Evolutionary conservation across 176 grass and related monocot genomes (phyloP).

Genomic region (Cenchrus fungigraminus): DNA sequence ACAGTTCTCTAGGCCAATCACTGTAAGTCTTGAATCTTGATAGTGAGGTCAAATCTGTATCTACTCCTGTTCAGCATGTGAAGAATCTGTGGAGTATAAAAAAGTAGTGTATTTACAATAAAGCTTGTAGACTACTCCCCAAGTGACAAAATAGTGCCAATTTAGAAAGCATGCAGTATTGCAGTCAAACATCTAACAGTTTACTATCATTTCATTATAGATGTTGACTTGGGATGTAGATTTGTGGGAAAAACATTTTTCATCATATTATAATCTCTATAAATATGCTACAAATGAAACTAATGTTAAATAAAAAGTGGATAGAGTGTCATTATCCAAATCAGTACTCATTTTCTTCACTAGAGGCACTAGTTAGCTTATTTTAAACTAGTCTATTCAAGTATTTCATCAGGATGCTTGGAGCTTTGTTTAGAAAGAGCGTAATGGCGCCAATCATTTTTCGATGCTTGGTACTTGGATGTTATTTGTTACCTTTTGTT

Average conservation of each 20-base stretch:
- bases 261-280: neutral
- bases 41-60: constrained; percentile 14
- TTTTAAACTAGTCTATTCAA: neutral
- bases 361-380: neutral
- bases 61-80: neutral
- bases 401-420: neutral
- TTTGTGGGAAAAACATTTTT: neutral
- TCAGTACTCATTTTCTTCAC: neutral
- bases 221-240: neutral
- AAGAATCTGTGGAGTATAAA: neutral
- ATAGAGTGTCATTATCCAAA: neutral
- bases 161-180: neutral
- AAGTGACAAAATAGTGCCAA: neutral
- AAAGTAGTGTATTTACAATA: neutral
- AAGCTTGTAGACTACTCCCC: neutral
- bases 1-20: neutral
- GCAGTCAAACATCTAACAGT: neutral
- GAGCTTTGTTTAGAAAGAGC: constrained; percentile 1
- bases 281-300: neutral
- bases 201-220: neutral
- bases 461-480: neutral
- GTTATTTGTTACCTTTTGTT: neutral
- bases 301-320: neutral
- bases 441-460: neutral
- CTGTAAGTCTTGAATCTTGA: neutral